Evolutionary conservation across 148 eudicot species (phyloP).

Genomic region (Fallopia convolvulus): DNA sequence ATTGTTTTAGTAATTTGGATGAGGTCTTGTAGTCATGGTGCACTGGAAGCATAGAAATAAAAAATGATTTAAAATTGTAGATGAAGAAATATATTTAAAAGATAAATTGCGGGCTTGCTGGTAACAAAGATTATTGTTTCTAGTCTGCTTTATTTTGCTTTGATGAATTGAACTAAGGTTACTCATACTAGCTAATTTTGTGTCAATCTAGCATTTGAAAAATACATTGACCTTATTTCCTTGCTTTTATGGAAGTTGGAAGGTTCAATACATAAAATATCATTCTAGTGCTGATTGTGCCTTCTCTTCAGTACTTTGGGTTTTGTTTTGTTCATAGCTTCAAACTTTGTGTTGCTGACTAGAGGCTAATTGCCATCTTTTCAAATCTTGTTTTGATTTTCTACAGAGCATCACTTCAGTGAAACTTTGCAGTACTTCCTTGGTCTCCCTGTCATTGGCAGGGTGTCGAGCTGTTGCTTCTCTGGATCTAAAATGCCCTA

Average conservation of each 20-base stretch:
- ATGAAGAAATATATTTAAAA: not conserved
- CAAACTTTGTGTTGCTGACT: not conserved
- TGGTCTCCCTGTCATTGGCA: slow-evolving; percentile 70
- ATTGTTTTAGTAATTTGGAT: not conserved
- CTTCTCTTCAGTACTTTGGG: not conserved
- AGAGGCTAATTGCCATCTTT: not conserved
- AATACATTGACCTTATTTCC: not conserved
- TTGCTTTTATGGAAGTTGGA: not conserved
- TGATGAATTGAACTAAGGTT: not conserved
- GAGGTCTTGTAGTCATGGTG: not conserved
- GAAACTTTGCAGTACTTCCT: slow-evolving; percentile 53
- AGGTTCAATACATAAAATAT: not conserved
- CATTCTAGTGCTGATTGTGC: not conserved
- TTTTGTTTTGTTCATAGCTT: slow-evolving; percentile 40
- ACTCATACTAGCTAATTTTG: not conserved
- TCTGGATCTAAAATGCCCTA: slow-evolving; percentile 63
- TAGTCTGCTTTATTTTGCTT: not conserved
- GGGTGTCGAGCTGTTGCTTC: slow-evolving; percentile 71
- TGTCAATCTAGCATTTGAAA: not conserved
- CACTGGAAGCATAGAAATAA: not conserved
- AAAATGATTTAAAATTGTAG: not conserved
- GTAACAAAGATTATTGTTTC: not conserved
- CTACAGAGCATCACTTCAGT: slow-evolving; percentile 80
- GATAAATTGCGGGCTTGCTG: not conserved
- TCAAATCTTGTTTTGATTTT: not conserved